Conservation (phyloP, 352 stramenopile genomes). For the Globisporangium lucens region DNA sequence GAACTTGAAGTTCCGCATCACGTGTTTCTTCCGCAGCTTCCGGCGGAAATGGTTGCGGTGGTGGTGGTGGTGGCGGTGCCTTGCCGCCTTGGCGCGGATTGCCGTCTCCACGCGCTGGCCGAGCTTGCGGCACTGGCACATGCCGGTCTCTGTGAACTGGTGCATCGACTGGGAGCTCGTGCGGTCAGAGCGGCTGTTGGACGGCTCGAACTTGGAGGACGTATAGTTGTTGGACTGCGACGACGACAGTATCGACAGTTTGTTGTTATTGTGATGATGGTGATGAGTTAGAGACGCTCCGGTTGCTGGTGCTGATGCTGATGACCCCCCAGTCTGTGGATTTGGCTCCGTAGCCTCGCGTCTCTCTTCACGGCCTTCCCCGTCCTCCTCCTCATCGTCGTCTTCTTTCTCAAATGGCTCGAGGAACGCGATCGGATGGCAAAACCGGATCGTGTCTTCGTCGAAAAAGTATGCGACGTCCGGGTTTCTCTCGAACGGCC, state of each 20-base stretch:
- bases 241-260: conserved; percentile 7
- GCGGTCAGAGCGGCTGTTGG: conserved; percentile 8
- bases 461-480: conserved; percentile 51
- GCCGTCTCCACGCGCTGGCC: conserved; percentile 44
- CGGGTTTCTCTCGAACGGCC: conserved; percentile 26
- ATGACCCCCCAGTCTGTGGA: not conserved
- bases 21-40: conserved; percentile 8
- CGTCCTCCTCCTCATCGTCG: not conserved
- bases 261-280: not conserved
- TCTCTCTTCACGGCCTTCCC: not conserved
- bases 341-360: not conserved
- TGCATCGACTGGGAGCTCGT: conserved; percentile 14
- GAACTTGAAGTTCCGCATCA: not conserved
- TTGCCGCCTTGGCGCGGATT: conserved; percentile 19
- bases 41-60: conserved; percentile 13
- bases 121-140: conserved; percentile 48
- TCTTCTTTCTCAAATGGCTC: conserved; percentile 8
- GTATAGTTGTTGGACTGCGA: not conserved
- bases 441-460: conserved; percentile 22
- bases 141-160: conserved; percentile 29
- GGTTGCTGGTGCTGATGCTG: not conserved
- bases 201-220: conserved; percentile 8
- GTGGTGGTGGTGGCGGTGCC: conserved; percentile 19
- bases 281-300: not conserved
- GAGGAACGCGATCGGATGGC: conserved; percentile 23